These are phyloP conservation scores for Lachnellula occidentalis DNA, from an alignment of 2,329 filamentous ascomycete species.

Conservation along the genomic window DNA sequence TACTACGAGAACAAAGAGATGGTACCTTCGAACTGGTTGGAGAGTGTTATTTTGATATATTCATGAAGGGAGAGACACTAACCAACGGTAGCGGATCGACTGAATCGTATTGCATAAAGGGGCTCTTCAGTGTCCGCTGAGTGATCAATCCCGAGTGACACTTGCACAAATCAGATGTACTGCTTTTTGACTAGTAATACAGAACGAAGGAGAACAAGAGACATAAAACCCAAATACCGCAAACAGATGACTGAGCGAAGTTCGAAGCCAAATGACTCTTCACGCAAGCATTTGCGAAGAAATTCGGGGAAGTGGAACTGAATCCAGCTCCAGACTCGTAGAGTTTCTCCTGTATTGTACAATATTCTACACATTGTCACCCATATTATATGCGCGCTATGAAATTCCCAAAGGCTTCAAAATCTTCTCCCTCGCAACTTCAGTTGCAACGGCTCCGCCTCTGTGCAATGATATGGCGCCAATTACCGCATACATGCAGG, in stretches of 20 bases:
- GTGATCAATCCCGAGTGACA: too few species aligned
- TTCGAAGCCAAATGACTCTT: too few species aligned
- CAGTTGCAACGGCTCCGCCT: slow-evolving; percentile 71
- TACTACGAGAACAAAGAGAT: slow-evolving; percentile 3
- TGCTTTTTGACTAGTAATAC: too few species aligned
- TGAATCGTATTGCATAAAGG: neutral
- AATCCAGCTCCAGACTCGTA: neutral
- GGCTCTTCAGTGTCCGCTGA: too few species aligned
- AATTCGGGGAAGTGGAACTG: neutral
- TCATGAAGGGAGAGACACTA: slow-evolving; percentile 24
- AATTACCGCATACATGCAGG: slow-evolving; percentile 77
- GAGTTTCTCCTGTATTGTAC: slow-evolving; percentile 18
- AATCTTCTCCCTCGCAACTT: slow-evolving; percentile 64
- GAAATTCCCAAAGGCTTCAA: slow-evolving; percentile 30
- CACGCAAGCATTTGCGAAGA: too few species aligned
- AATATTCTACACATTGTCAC: slow-evolving; percentile 23
- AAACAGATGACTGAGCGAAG: too few species aligned
- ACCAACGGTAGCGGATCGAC: neutral
- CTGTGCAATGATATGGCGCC: slow-evolving; percentile 87
- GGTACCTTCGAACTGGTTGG: slow-evolving; percentile 21
- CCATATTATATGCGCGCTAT: slow-evolving; percentile 20
- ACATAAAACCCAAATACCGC: too few species aligned
- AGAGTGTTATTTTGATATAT: slow-evolving; percentile 25
- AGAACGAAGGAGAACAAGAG: too few species aligned
- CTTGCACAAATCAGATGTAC: too few species aligned